Evolutionary conservation across 2,329 filamentous ascomycete species (phyloP).

Genomic region (Paecilomyces niveus): DNA sequence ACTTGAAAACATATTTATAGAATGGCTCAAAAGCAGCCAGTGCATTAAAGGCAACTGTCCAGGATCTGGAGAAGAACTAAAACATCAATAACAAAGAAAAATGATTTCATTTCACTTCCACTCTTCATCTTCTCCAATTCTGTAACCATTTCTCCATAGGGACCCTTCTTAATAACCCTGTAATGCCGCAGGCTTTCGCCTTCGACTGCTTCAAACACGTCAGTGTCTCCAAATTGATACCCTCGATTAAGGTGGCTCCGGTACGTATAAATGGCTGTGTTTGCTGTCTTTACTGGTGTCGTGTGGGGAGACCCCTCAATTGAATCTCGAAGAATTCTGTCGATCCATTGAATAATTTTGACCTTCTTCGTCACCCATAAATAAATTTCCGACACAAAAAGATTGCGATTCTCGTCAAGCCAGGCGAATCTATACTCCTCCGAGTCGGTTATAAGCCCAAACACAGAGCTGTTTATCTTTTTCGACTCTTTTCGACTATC

Average conservation of each 20-base stretch:
- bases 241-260: not conserved
- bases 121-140: no score
- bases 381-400: not conserved
- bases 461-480: not conserved
- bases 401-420: not conserved
- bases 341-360: not conserved
- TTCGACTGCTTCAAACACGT: no score
- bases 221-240: not conserved
- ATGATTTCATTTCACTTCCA: no score
- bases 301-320: no score
- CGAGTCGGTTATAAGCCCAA: not conserved
- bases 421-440: not conserved
- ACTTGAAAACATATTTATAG: no score
- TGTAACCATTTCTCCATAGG: no score
- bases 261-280: not conserved
- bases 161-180: no score
- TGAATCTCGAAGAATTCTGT: not conserved
- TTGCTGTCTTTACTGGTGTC: not conserved
- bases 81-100: no score
- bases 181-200: no score
- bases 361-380: not conserved
- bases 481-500: not conserved
- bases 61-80: no score
- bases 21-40: no score
- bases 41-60: no score